Evolutionary conservation across 805 yeast genomes (phyloP), one percentile per base, ranked within the genome.

Genomic region (Pichia phayaonensis): DNA sequence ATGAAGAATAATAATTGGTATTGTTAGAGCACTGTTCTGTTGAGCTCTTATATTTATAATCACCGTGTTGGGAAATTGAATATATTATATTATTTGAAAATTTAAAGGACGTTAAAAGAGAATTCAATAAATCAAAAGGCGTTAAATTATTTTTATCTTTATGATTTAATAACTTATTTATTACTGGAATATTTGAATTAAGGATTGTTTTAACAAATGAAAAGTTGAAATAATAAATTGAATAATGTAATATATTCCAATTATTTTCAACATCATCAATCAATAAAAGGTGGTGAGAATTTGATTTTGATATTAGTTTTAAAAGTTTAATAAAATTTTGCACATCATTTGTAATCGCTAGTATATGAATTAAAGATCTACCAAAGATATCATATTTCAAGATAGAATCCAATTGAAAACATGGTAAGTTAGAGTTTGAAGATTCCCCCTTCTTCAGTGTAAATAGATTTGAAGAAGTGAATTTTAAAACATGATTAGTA

Each of bases 221-320:
- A 41, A 83, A 66, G 49, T 83, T 72, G 34, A 81, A 85, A 54
- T 76, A 68, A 56, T 72, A 78, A 15, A 86, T 68, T 4, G 89
- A 79, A 53, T 81, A 77, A 64, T 90, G 97, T 27, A 90, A 70
- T 24, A 88, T 79, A 42, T 86, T 85, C 84, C 95, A 90, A 2
- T 88, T 85, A 61, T 79, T 87, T 64, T 90, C 97, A 47, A 70
- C 70, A 63, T 90, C 97, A 2, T 71, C 66, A 0, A 75, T 59
- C 3, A 67, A 57, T 2, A 74, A 56, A 48, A 81, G 79, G 22
- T 77, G 60, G 18, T 74, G 72, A 10, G 75, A 72, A 54, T 76
- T 74, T 5, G 50, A 27, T 29, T 45, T 48, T 11, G 48, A 34
- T 10, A 52, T 31, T 13, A 48, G 34, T 47, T 70, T 72, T 40